Evolutionary conservation across 306 rosid species (phyloP), one percentile per base, ranked within the genome.

Genomic region (Cicer arietinum): DNA sequence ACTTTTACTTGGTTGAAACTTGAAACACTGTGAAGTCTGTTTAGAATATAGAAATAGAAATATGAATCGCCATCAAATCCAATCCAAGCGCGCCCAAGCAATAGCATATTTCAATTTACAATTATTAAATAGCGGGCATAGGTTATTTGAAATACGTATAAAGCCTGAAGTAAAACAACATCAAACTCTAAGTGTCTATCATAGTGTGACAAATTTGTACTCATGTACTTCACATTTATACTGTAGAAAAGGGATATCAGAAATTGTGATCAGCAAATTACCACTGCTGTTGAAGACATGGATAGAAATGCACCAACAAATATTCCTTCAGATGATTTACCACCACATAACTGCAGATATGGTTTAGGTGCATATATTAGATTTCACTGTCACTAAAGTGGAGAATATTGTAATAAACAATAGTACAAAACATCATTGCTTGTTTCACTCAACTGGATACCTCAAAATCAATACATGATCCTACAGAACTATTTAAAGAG

Each of bases 281-380:
- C 97, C 99, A 92, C 97, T 48, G 99, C 97, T 52, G 97, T 94
- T 8, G 96, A 94, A 77, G 99, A 94, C 99, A 94, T 89, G 69
- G 99, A 94, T 50, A 89, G 85, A 69, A 92, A 86, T 80, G 90
- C 87, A 69, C 99, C 99, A 78, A 90, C 87, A 64, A 89, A 94
- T 39, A 94, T 84, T 82, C 96, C 99, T 83, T 94, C 99, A 48
- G 96, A 91, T 79, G 99, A 74, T 80, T 87, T 92, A 62, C 99
- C 99, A 58, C 99, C 97, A 66, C 97, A 94, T 82, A 94, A 74
- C 99, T 94, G 91, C 87, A 92, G 81, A 84, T 75, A 80, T 71
- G 75, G 78, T 79, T 80, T 72, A 83, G 74, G 54, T 41, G 69
- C 66, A 73, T 67, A 46, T 14, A 71, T 90, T 65, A 86, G 80